phyloP scores from a whole-genome alignment of 164 flowering plant genomes.

The Brasenia schreberi region DNA sequence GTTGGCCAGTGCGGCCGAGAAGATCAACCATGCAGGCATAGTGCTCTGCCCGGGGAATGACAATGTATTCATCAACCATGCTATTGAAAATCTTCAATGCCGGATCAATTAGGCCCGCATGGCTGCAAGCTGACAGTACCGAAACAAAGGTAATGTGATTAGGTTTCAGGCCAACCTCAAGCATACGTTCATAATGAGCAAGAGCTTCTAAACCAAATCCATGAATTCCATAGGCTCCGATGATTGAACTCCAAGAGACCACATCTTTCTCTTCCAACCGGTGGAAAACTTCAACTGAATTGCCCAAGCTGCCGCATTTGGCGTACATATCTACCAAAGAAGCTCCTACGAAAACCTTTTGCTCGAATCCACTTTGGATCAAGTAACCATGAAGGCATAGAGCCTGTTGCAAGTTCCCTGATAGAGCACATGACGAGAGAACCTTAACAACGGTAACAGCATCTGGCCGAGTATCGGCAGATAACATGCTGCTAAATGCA shows the following conservation, averaged over 20 bases:
- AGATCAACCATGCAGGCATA: constrained; percentile 44
- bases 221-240: constrained; percentile 41
- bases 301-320: constrained; percentile 39
- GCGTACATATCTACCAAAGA: constrained; percentile 47
- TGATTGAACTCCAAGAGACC: constrained; percentile 47
- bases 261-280: constrained; percentile 22
- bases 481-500: constrained; percentile 32
- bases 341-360: constrained; percentile 30
- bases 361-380: constrained; percentile 22
- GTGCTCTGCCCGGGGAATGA: constrained; percentile 34
- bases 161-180: constrained; percentile 21
- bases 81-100: constrained; percentile 28
- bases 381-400: constrained; percentile 42
- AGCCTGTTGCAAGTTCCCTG: constrained; percentile 38
- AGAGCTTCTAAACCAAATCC: constrained; percentile 38
- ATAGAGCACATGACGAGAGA: constrained; percentile 33
- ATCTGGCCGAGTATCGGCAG: constrained; percentile 26
- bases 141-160: constrained; percentile 42
- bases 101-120: constrained; percentile 35
- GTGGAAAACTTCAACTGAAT: constrained; percentile 26
- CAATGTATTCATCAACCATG: constrained; percentile 22
- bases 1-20: constrained; percentile 36
- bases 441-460: constrained; percentile 40
- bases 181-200: constrained; percentile 24
- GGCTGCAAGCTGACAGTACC: constrained; percentile 47